Base-by-base conservation (phyloP, 2,329 filamentous ascomycete species). In the Diaporthe ampelina region DNA sequence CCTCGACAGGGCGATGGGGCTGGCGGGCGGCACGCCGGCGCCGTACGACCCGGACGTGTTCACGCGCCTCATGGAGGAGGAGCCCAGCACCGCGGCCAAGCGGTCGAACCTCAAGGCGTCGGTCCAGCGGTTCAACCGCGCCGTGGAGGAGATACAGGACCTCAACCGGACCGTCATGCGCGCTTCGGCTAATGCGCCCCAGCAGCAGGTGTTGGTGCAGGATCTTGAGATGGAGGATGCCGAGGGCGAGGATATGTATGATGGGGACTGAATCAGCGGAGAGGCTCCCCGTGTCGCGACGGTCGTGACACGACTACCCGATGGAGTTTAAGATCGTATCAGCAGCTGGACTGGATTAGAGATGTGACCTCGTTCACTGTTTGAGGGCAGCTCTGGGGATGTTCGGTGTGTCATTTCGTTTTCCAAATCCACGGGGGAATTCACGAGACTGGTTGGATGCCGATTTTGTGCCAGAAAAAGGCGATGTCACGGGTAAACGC, bases 1-100 rank as follows among this genome's bases (percentile, higher is more conserved):
- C 56, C 81, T 90, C 0, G 84, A 88, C 43, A 79, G 81, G 21
- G 81, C 84, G 76, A 82, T 90, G 0, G 86, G 85, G 0, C 77
- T 89, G 11, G 76, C 81, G 8, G 79, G 82, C 2, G 72, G 82
- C 2, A 72, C 75, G 5, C 48, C 63, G 2, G 74, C 77, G 45
- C 24, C 70, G 24, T 63, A 72, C 35, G 70, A 72, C 32, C 70
- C 73, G 13, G 72, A 78, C 13, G 74, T 79, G 0, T 85, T 83
- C 58, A 71, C 76, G 3, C 77, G 78, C 11, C 77, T 85, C 0
- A 85, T 85, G 83, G 83, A 82, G 56, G 83, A 85, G 63, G 83
- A 84, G 52, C 71, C 76, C 8, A 77, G 73, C 1, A 84, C 81
- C 0, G 81, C 81, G 0, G 78, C 73, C 2, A 75, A 79, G 21